A percentile compares a stretch with the other conserved stretches of the same genome.
Conservation (phyloP, 2,329 filamentous ascomycete species). For the Metarhizium album region DNA sequence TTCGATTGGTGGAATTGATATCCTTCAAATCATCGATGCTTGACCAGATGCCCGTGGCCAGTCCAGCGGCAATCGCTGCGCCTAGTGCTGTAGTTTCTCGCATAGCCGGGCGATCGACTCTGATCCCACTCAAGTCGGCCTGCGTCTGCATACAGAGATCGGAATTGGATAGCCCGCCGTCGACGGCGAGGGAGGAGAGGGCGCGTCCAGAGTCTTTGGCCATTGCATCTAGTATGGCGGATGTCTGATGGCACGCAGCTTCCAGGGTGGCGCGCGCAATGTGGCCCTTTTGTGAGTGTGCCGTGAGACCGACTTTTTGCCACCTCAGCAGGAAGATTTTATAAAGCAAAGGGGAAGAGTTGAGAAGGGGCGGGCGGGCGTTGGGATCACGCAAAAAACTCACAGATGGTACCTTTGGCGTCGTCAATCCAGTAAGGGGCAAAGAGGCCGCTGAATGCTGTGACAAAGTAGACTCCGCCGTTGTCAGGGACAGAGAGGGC, state of each 20-base stretch:
- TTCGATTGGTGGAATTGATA: conserved; percentile 60
- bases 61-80: conserved; percentile 80
- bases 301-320: conserved; percentile 62
- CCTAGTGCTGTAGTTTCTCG: conserved; percentile 83
- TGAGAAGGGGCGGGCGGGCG: too few relatives aligned
- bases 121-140: conserved; percentile 73
- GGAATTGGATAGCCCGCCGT: conserved; percentile 83
- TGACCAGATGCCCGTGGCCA: conserved; percentile 70
- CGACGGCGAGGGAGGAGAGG: conserved; percentile 66
- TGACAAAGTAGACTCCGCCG: conserved; percentile 78
- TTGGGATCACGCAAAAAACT: too few relatives aligned
- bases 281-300: conserved; percentile 75
- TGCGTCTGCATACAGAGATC: conserved; percentile 88
- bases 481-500: conserved; percentile 53
- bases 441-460: conserved; percentile 82
- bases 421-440: conserved; percentile 94
- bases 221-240: conserved; percentile 87
- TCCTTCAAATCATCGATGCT: conserved; percentile 62
- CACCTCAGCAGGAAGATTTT: not conserved
- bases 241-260: conserved; percentile 86
- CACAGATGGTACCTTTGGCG: conserved; percentile 75
- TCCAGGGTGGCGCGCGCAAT: conserved; percentile 84
- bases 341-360: not conserved
- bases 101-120: conserved; percentile 77
- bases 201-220: conserved; percentile 71